Conservation (phyloP, 1,284 basidiomycete species). For the Rhizopogon parksii region DNA sequence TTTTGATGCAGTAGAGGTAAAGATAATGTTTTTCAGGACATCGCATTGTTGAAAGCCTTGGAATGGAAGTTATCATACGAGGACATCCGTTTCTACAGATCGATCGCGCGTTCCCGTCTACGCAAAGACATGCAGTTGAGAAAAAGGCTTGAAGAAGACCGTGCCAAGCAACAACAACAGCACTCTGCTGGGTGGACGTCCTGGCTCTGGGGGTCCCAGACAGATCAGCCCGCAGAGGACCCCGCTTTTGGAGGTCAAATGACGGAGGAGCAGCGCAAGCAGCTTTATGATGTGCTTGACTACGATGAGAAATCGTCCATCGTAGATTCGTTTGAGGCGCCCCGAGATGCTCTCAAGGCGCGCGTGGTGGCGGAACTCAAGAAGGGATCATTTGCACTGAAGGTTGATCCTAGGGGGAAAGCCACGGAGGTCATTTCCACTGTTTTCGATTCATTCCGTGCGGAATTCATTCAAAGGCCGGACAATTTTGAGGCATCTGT, state of each 20-base stretch:
- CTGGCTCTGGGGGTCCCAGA: constrained; percentile 78
- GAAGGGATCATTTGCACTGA: constrained; percentile 82
- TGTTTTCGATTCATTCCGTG: constrained; percentile 85
- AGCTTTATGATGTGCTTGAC: constrained; percentile 92
- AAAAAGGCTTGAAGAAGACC: constrained; percentile 66
- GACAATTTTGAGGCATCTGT: constrained; percentile 78
- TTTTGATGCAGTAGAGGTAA: neutral
- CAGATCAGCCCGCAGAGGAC: constrained; percentile 37
- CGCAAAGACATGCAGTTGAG: constrained; percentile 78
- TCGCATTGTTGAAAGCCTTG: constrained; percentile 53
- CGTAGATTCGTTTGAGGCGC: constrained; percentile 59
- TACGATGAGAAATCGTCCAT: constrained; percentile 85
- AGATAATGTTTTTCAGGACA: constrained; percentile 44
- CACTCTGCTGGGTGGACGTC: constrained; percentile 63
- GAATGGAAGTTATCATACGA: constrained; percentile 88
- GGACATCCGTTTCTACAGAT: constrained; percentile 97
- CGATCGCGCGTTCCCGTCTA: constrained; percentile 85
- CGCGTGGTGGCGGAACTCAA: constrained; percentile 76
- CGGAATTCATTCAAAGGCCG: constrained; percentile 79
- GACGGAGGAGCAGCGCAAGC: constrained; percentile 88
- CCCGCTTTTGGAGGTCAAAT: constrained; percentile 59
- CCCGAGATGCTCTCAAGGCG: constrained; percentile 79
- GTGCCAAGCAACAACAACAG: constrained; percentile 43
- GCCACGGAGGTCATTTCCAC: constrained; percentile 77
- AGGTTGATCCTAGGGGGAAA: constrained; percentile 58